Conservation (phyloP, 768 basidiomycete species). For the Russula vinacea region DNA sequence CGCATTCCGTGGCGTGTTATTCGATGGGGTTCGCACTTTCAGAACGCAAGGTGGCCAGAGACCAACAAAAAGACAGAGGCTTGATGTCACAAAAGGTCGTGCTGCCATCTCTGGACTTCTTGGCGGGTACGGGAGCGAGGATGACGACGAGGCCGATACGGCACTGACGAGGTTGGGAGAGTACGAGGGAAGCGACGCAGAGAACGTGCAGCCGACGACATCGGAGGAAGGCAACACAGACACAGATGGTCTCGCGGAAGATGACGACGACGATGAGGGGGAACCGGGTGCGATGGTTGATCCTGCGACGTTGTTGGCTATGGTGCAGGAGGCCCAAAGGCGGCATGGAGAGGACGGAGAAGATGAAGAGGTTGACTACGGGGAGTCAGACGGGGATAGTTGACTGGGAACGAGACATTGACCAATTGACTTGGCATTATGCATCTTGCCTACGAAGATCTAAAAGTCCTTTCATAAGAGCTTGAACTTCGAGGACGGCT, state of each 20-base stretch:
- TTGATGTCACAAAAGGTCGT: slow-evolving; percentile 51
- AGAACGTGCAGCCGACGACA: slow-evolving; percentile 33
- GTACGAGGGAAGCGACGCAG: slow-evolving; percentile 48
- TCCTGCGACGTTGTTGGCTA: slow-evolving; percentile 43
- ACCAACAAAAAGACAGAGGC: slow-evolving; percentile 53
- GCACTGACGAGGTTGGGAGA: slow-evolving; percentile 38
- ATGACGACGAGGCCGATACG: slow-evolving; percentile 39
- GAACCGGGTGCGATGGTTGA: slow-evolving; percentile 41
- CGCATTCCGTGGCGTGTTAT: slow-evolving; percentile 58
- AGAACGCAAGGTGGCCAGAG: slow-evolving; percentile 39
- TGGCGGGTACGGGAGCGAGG: slow-evolving; percentile 56
- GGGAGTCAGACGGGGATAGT: slow-evolving; percentile 41
- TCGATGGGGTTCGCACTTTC: slow-evolving; percentile 51
- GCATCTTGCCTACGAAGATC: slow-evolving; percentile 74
- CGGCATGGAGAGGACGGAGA: slow-evolving; percentile 34
- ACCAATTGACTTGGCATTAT: slow-evolving; percentile 35
- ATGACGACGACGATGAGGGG: slow-evolving; percentile 37
- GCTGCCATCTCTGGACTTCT: slow-evolving; percentile 56
- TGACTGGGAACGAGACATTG: not conserved
- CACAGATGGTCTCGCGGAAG: slow-evolving; percentile 29
- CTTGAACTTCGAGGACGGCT: slow-evolving; percentile 75
- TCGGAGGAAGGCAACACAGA: slow-evolving; percentile 38
- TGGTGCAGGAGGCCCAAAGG: slow-evolving; percentile 42
- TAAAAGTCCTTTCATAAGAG: slow-evolving; percentile 78
- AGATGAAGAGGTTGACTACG: slow-evolving; percentile 53